These are phyloP conservation scores for Cladosporium sp. DNA, from an alignment of 2,329 filamentous ascomycete genomes.

Conservation along the genomic window DNA sequence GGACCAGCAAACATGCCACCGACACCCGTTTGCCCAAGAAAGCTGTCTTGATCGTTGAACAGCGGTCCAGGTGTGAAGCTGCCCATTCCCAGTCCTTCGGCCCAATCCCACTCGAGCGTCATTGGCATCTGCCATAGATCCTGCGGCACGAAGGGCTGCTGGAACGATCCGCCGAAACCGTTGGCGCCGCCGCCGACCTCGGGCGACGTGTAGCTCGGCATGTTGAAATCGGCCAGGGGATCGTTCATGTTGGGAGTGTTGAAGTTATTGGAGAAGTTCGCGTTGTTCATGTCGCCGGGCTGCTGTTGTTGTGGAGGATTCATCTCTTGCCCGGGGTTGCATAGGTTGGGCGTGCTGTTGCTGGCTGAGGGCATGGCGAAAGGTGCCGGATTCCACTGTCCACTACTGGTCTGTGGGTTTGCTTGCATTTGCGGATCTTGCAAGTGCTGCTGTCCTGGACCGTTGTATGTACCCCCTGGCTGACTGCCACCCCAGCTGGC, in stretches of 20 bases:
- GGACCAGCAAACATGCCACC: neutral
- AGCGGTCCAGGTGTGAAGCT: slow-evolving; percentile 28
- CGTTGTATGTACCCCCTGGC: neutral
- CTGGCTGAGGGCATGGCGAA: slow-evolving; percentile 6
- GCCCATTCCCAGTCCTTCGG: slow-evolving; percentile 36
- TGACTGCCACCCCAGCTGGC: slow-evolving; percentile 25
- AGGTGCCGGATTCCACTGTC: slow-evolving; percentile 13
- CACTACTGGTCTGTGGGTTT: slow-evolving; percentile 6
- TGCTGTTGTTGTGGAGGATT: neutral
- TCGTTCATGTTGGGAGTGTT: slow-evolving; percentile 13
- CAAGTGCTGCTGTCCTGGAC: slow-evolving; percentile 9
- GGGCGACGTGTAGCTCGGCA: slow-evolving; percentile 9
- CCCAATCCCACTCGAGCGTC: slow-evolving; percentile 90
- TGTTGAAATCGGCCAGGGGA: slow-evolving; percentile 15
- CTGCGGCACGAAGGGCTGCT: slow-evolving; percentile 85
- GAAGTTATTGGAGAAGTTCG: neutral
- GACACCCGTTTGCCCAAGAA: neutral
- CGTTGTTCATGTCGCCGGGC: neutral
- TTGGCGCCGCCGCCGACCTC: neutral
- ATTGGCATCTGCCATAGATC: slow-evolving; percentile 96
- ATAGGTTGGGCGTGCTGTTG: neutral
- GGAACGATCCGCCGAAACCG: slow-evolving; percentile 48
- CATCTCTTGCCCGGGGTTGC: neutral
- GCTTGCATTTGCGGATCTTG: neutral
- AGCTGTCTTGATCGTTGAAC: slow-evolving; percentile 14